These are phyloP conservation scores for Fonsecaea nubica DNA, from an alignment of 2,329 filamentous ascomycete species.

Conservation along the genomic window DNA sequence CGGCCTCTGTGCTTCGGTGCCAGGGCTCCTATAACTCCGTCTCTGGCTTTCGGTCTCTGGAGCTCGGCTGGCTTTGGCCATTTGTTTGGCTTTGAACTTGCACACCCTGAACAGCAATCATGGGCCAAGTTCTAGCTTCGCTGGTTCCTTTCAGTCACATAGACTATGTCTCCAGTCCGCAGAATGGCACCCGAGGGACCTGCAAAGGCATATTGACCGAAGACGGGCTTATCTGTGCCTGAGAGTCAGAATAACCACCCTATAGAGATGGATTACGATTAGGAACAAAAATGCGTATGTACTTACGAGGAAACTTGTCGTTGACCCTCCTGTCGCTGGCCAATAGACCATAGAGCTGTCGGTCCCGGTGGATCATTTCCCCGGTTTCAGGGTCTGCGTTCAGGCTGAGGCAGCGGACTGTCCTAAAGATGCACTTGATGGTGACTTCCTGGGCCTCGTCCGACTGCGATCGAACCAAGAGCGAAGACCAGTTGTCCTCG, in stretches of 20 bases:
- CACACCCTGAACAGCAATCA: not conserved
- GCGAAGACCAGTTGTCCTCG: constrained; percentile 39
- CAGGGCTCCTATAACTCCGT: not conserved
- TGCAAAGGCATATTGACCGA: constrained; percentile 39
- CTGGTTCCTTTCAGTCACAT: constrained; percentile 35
- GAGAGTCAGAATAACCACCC: constrained; percentile 4
- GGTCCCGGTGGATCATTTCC: constrained; percentile 36
- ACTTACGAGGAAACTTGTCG: constrained; percentile 39
- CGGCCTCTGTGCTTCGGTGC: not conserved
- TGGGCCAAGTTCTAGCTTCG: constrained; percentile 12
- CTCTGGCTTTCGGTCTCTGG: not conserved
- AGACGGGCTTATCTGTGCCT: constrained; percentile 36
- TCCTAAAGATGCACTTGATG: constrained; percentile 39
- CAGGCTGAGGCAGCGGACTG: constrained; percentile 38
- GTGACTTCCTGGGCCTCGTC: constrained; percentile 37
- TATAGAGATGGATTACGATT: not conserved
- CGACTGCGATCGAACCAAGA: constrained; percentile 32
- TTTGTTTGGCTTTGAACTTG: not conserved
- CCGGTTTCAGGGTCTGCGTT: constrained; percentile 38
- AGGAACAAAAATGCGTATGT: not conserved
- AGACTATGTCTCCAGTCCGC: constrained; percentile 36
- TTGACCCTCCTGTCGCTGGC: constrained; percentile 38
- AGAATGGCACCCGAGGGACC: constrained; percentile 38
- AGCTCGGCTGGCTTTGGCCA: not conserved
- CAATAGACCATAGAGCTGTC: constrained; percentile 38